Evolutionary conservation across 139 green algal genomes (phyloP), one percentile per base, ranked within the genome.

Genomic region (Coccomyxa sp.): DNA sequence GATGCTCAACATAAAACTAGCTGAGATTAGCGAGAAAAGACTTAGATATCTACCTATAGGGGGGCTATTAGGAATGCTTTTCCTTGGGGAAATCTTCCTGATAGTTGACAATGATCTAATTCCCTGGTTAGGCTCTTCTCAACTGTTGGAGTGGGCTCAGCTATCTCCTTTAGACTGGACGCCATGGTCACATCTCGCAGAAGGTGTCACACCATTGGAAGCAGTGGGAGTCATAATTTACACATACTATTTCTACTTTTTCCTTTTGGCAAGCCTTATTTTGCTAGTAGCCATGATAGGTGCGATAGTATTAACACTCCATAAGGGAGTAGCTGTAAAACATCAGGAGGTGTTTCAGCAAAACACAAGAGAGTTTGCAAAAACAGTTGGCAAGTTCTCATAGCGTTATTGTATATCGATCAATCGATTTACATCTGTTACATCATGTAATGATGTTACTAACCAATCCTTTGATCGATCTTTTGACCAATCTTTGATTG

Each of bases 71-170:
- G 86, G 84, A 78, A 64, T 90, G 69, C 55, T 90, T 72, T 92
- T 92, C 87, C 79, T 89, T 78, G 81, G 88, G 64, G 84, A 92
- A 85, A 82, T 87, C 44, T 84, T 88, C 68, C 76, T 91, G 58
- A 88, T 92, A 81, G 85, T 91, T 72, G 84, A 91, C 86, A 90
- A 90, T 82, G 85, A 89, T 81, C 82, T 87, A 79, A 88, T 92
- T 75, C 88, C 88, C 68, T 73, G 88, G 35, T 78, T 89, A 79
- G 75, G 50, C 18, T 64, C 50, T 64, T 64, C 50, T 22, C 50
- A 64, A 31, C 50, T 69, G 18, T 33, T 68, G 74, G 38, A 58
- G 35, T 73, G 68, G 41, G 33, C 34, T 76, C 55, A 81, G 58
- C 73, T 73, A 68, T 64, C 72, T 80, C 54, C 55, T n/a, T 40